Base-by-base conservation (phyloP, 306 rosid species). In the Fragaria vesca region DNA sequence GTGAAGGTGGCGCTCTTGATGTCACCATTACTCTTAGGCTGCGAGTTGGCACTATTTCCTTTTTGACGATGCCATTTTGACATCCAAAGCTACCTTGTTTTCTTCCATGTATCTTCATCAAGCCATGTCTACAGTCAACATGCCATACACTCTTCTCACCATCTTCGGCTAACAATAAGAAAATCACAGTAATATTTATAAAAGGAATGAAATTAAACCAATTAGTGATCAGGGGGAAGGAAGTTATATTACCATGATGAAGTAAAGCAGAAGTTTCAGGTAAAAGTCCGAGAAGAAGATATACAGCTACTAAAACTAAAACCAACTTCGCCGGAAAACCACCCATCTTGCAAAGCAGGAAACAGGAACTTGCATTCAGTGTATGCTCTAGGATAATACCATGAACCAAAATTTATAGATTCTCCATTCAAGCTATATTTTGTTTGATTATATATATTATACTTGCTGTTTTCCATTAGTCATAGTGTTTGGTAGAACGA, bases 1-100 rank as follows among this genome's bases (percentile, higher is more conserved):
- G 88, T 30, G 86, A 10, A 10, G 88, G 69, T 65, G 69, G 69
- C 24, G 46, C 9, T 32, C 4, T 65, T 6, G 69, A 32, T 30
- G 43, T 65, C 20, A 17, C 21, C 45, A 8, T 20, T 4, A 75
- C 51, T 72, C 76, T 72, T n/a, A 72, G 50, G 76, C 32, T 72
- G 66, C 76, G 66, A 30, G 17, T 12, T 15, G 75, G 75, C 30
- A 72, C 28, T 72, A 51, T 32, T 50, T 32, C 11, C 75, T 72
- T 72, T 18, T 28, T 10, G 11, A 72, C 0, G 5, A 32, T 18
- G 26, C 8, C 46, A 32, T 50, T 66, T 16, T 60, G 69, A 43
- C 70, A 15, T 52, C 38, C 62, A 66, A 32, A 43, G 36, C 46
- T 11, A 21, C 75, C 50, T 66, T 73, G 50, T 73, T 48, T 55